Percentiles rank a stretch among this genome's conserved stretches.
Conservation (phyloP, 148 eudicot genomes). For the Dysphania ambrosioides region DNA sequence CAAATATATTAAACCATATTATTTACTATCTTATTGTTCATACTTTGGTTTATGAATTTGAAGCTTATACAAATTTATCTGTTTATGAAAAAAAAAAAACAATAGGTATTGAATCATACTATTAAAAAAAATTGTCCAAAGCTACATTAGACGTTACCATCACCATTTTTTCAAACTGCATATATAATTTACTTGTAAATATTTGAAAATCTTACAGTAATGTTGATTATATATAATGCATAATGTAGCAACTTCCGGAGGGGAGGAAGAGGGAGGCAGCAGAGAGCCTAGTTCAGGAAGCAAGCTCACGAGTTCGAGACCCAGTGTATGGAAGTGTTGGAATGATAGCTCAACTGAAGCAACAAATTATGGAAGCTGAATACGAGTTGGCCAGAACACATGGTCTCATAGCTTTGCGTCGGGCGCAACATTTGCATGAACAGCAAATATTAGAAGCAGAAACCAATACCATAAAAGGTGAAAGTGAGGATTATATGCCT, state of each 20-base stretch:
- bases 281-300: slow-evolving; percentile 38
- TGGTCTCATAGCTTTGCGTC: slow-evolving; percentile 29
- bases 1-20: no score
- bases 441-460: background rate
- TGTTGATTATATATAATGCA: no score
- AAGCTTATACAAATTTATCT: no score
- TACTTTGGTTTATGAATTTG: no score
- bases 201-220: no score
- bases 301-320: slow-evolving; percentile 36
- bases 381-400: slow-evolving; percentile 31
- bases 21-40: no score
- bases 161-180: no score
- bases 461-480: background rate
- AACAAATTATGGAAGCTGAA: slow-evolving; percentile 36
- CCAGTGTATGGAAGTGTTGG: slow-evolving; percentile 41
- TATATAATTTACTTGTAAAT: no score
- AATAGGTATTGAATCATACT: no score
- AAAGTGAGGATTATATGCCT: background rate
- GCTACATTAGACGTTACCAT: no score
- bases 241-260: slow-evolving; percentile 34
- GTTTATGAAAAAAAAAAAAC: no score
- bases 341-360: slow-evolving; percentile 33
- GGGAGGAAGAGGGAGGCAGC: slow-evolving; percentile 32
- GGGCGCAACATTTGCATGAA: slow-evolving; percentile 20
- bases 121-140: no score